Conservation (phyloP, 31 red algal genomes). For the Odonthalia washingtoniensis region DNA sequence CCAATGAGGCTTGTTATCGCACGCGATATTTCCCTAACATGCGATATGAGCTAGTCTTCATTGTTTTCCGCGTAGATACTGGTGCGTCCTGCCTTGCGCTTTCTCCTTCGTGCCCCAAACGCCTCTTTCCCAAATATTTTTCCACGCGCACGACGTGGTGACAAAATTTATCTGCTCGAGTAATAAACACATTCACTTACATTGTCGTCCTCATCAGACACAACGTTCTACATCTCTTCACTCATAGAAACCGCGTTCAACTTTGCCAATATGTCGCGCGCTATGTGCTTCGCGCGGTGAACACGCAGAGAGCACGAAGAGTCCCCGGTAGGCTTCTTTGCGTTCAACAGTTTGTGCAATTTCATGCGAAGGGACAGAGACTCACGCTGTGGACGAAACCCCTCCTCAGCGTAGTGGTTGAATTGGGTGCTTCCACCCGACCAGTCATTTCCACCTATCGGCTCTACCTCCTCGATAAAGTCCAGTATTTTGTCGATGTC, state of each 20-base stretch:
- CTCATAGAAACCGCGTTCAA: background rate
- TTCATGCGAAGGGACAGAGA: conserved; percentile 15
- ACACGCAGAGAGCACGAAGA: background rate
- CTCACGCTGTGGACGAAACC: no score
- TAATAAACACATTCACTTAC: no score
- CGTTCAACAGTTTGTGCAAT: conserved; percentile 10
- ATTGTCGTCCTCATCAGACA: no score
- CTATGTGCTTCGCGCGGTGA: background rate
- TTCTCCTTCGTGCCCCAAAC: background rate
- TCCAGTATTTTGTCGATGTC: conserved; percentile 14
- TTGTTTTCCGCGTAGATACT: background rate
- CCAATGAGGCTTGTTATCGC: background rate
- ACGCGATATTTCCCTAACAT: background rate
- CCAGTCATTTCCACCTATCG: no score
- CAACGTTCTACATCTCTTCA: no score
- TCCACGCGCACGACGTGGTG: no score
- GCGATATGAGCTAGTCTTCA: background rate
- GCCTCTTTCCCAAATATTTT: no score
- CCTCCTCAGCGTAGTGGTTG: no score
- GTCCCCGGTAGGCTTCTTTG: conserved; percentile 21
- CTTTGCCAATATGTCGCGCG: background rate
- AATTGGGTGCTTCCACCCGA: no score
- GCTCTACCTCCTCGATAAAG: background rate
- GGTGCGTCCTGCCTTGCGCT: background rate
- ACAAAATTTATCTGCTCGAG: no score